These are phyloP conservation scores for Delphinella strobiligena DNA, from an alignment of 2,329 filamentous ascomycete genomes.

Conservation along the genomic window DNA sequence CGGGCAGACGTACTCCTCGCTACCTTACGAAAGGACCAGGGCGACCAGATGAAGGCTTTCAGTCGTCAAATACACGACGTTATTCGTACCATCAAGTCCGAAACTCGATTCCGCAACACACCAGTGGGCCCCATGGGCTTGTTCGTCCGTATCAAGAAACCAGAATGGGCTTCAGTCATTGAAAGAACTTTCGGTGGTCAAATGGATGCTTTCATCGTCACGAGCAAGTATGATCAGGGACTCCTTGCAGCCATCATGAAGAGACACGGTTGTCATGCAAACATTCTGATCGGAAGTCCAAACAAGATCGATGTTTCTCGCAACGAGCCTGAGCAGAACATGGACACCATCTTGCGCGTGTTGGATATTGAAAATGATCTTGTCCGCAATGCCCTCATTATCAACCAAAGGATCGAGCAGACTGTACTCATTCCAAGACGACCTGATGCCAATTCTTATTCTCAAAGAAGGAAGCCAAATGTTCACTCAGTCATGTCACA, in stretches of 20 bases:
- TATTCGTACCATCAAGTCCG: constrained; percentile 55
- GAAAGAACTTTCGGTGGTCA: constrained; percentile 62
- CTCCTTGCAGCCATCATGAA: constrained; percentile 56
- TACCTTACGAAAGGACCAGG: constrained; percentile 44
- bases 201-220: constrained; percentile 71
- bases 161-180: constrained; percentile 71
- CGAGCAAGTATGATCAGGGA: constrained; percentile 62
- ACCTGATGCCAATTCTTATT: constrained; percentile 53
- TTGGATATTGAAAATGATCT: constrained; percentile 69
- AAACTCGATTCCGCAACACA: constrained; percentile 53
- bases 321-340: constrained; percentile 62
- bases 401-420: constrained; percentile 73
- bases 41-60: constrained; percentile 53
- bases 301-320: constrained; percentile 44
- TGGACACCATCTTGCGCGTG: constrained; percentile 68
- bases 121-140: constrained; percentile 78
- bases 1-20: constrained; percentile 37
- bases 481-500: constrained; percentile 61
- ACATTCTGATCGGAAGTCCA: constrained; percentile 52
- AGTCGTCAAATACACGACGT: constrained; percentile 50
- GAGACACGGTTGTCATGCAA: constrained; percentile 31
- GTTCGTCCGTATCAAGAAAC: constrained; percentile 63
- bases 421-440: constrained; percentile 62
- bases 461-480: constrained; percentile 58
- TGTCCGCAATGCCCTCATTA: constrained; percentile 71